Evolutionary conservation across 108 stramenopile genomes (phyloP), one percentile per base, ranked within the genome.

Genomic region (Mediolabrus comicus): DNA sequence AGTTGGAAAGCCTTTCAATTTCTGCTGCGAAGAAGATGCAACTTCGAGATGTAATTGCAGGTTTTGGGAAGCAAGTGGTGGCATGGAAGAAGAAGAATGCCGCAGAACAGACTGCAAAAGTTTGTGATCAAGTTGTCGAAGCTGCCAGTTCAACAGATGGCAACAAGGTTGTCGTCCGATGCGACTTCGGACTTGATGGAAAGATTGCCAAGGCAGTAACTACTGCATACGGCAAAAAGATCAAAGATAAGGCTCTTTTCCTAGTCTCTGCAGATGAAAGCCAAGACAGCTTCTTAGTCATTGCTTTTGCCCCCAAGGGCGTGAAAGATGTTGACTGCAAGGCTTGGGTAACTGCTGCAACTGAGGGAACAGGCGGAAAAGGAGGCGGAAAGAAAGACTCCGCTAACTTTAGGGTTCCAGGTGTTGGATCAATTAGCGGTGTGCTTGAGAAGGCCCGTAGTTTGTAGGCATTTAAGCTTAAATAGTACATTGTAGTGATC

Each of bases 111-210:
- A 83, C 88, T 28, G 84, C 81, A 14, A 90, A 83, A 63, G 85
- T 88, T 60, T 81, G 69, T 39, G 84, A 77, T 8, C 73, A 83
- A 69, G 88, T 86, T 17, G 65, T 87, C 49, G 89, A 80, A 6
- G 85, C 81, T 38, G 94, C 88, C 22, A 72, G 43, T 16, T 63
- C 72, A 11, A 84, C 88, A 4, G 87, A 84, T 32, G 86, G 87
- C 12, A 74, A 82, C 58, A 86, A 92, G 83, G 86, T 97, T 43
- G 90, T 97, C 14, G 75, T 88, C 59, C 85, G 95, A 31, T 83
- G 84, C 60, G 97, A 98, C 73, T 96, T 97, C 65, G 97, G 96
- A 19, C 51, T 84, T 17, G 97, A 99, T 67, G 91, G 88, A 7
- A 99, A 99, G 75, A 75, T 92, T 53, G 92, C 87, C 27, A 92